These are phyloP conservation scores for Hysterium pulicare DNA, from an alignment of 2,329 filamentous ascomycete species.

Conservation along the genomic window DNA sequence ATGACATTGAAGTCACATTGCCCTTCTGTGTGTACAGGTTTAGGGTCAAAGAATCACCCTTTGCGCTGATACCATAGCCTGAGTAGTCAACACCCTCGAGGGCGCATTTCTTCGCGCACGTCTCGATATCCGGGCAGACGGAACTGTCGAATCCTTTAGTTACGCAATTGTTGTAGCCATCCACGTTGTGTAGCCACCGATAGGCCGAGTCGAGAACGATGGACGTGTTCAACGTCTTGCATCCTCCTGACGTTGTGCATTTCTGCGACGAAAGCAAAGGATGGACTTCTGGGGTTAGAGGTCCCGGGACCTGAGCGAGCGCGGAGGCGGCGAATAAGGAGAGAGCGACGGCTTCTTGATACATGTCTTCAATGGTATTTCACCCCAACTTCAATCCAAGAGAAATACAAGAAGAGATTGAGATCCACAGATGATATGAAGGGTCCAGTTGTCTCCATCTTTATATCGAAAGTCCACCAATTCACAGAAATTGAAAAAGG, in stretches of 20 bases:
- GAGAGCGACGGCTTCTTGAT: constrained; percentile 13
- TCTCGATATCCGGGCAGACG: constrained; percentile 24
- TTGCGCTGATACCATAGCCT: constrained; percentile 45
- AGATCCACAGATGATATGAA: no score
- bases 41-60: constrained; percentile 48
- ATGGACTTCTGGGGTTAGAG: constrained; percentile 33
- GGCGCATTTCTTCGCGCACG: constrained; percentile 28
- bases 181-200: constrained; percentile 42
- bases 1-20: constrained; percentile 18
- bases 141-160: constrained; percentile 35
- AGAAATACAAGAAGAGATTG: neutral
- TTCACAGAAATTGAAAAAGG: no score
- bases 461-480: no score
- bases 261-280: constrained; percentile 27
- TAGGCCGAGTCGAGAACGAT: constrained; percentile 41
- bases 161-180: constrained; percentile 42
- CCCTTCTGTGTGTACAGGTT: constrained; percentile 50
- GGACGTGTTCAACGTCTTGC: constrained; percentile 21
- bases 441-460: no score
- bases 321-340: constrained; percentile 20
- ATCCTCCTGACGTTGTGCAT: constrained; percentile 29
- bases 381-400: neutral
- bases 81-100: constrained; percentile 32
- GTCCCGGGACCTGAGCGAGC: constrained; percentile 30
- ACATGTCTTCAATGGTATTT: constrained; percentile 12